Base-by-base conservation (phyloP, 441 rosid genomes). In the Daphne laureola region DNA sequence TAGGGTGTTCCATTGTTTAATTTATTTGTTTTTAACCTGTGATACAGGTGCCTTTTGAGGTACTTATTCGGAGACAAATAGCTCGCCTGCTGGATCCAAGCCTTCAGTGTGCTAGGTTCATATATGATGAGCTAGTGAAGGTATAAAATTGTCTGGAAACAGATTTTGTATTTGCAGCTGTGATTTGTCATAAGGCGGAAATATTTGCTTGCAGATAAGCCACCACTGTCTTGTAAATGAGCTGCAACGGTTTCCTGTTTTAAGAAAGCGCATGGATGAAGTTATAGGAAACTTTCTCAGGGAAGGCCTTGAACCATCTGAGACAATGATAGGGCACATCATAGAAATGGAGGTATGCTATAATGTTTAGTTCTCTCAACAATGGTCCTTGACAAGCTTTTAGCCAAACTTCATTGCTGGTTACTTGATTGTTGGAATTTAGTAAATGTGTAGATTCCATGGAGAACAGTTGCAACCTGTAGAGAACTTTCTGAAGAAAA, bases 341-440 rank as follows among this genome's bases (percentile, higher is more conserved):
- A 75, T 82, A 74, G 84, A 74, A 48, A 65, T 79, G 74, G 88
- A 82, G 88, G 88, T 78, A 1, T 9, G 11, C 35, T 60, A 12
- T 21, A n/a, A 18, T 53, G 36, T 46, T 4, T 2, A 4, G 1
- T 12, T 6, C 16, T 26, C 42, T 31, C 36, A 14, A 31, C 11
- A 5, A 8, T 31, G 11, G 38, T 31, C 38, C 8, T 31, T 31
- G 9, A 5, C 38, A 31, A n/a, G n/a, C n/a, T n/a, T n/a, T n/a
- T n/a, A 31, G 7, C 11, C 38, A 31, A 31, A 31, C 38, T 31
- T 31, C 38, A 31, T 31, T 31, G 7, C 11, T 31, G 38, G 38
- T 6, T 5, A 31, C 11, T 31, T 31, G 38, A 31, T 31, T 31
- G 38, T 31, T 31, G 38, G 11, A 31, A 5, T 31, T 31, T 31